phyloP scores from a whole-genome alignment of 306 rosid species.

The Datisca glomerata region DNA sequence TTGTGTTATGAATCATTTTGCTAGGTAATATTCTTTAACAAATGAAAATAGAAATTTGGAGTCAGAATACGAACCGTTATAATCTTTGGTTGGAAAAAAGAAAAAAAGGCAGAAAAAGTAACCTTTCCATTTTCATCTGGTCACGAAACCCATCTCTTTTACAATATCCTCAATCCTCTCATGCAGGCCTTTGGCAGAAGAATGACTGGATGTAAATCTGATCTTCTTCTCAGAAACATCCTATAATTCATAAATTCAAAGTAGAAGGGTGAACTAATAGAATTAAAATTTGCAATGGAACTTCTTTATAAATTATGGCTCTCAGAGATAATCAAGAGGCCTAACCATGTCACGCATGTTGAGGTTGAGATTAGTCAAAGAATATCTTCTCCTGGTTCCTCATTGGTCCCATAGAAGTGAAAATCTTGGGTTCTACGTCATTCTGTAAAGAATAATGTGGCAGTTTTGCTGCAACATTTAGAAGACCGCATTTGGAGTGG shows the following conservation, averaged over 20 bases:
- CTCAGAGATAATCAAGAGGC: no score
- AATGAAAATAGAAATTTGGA: no score
- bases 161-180: constrained; percentile 58
- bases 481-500: constrained; percentile 97
- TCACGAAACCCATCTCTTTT: constrained; percentile 60
- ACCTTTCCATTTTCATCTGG: constrained; percentile 79
- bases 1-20: no score
- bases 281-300: no score
- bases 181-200: constrained; percentile 49
- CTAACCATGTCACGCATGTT: constrained; percentile 94
- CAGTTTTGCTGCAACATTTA: constrained; percentile 94
- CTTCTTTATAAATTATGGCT: no score
- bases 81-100: no score
- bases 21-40: no score
- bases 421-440: constrained; percentile 91
- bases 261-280: no score
- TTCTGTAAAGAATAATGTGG: constrained; percentile 97
- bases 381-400: constrained; percentile 60
- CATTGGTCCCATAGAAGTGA: constrained; percentile 59
- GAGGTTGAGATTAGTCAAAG: constrained; percentile 80
- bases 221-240: constrained; percentile 84
- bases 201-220: constrained; percentile 75
- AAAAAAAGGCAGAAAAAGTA: no score
- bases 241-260: constrained; percentile 26
- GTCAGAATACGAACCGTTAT: no score